These are phyloP conservation scores for Paecilomyces variotii DNA, from an alignment of 2,329 filamentous ascomycete species.

Conservation along the genomic window DNA sequence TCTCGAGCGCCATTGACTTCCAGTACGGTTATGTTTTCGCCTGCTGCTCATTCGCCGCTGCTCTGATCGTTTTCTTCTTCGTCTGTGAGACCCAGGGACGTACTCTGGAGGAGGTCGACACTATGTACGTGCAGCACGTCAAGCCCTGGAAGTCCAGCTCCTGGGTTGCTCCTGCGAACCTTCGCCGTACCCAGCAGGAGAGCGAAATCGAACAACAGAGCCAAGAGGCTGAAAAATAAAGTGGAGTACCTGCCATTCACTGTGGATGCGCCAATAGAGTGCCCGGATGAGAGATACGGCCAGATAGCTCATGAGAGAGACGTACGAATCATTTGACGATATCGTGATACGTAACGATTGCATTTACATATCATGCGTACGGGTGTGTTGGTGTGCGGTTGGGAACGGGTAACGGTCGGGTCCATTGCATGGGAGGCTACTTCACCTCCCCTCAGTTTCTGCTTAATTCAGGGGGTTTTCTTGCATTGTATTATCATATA, in stretches of 20 bases:
- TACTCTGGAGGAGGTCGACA: constrained; percentile 71
- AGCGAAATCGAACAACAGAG: background rate
- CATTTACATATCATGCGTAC: background rate
- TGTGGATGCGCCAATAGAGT: background rate
- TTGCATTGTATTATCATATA: background rate
- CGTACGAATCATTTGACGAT: background rate
- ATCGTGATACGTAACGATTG: background rate
- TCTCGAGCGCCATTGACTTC: constrained; percentile 64
- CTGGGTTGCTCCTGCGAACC: constrained; percentile 25
- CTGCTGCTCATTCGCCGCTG: constrained; percentile 59
- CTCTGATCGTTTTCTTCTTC: constrained; percentile 66
- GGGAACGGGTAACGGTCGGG: background rate
- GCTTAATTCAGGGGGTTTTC: background rate
- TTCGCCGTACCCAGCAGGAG: background rate
- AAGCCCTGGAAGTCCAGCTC: constrained; percentile 54
- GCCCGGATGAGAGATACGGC: background rate
- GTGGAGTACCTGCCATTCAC: background rate
- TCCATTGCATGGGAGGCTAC: background rate
- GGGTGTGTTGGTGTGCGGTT: background rate
- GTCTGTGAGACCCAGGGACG: constrained; percentile 66
- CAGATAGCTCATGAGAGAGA: background rate
- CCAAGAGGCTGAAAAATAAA: background rate
- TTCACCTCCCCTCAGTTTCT: background rate
- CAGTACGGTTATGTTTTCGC: constrained; percentile 73
- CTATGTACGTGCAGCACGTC: constrained; percentile 62